Evolutionary conservation across 257 asterid genomes (phyloP).

Genomic region (Plantago ovata): DNA sequence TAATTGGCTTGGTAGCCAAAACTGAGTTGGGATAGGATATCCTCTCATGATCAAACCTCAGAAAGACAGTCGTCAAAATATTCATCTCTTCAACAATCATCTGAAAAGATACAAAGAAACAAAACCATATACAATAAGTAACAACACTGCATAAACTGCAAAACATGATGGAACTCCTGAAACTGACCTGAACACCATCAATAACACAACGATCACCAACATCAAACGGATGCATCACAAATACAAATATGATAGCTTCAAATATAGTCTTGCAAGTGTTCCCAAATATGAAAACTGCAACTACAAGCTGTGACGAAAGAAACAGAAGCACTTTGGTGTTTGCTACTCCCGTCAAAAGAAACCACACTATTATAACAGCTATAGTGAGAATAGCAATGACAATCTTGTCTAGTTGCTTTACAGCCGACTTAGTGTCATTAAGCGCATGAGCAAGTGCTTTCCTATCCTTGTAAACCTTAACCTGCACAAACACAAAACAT

Average conservation of each 20-base stretch:
- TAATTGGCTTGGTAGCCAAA: slow-evolving; percentile 71
- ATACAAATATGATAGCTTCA: slow-evolving; percentile 76
- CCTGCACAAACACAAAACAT: slow-evolving; percentile 38
- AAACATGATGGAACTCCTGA: neutral
- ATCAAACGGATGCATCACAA: slow-evolving; percentile 89
- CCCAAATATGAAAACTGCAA: slow-evolving; percentile 77
- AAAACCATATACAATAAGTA: neutral
- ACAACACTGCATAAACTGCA: slow-evolving; percentile 7
- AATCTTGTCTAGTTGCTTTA: slow-evolving; percentile 62
- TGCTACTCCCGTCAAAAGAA: slow-evolving; percentile 69
- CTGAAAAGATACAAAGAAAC: slow-evolving; percentile 30
- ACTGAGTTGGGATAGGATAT: slow-evolving; percentile 76
- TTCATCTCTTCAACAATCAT: slow-evolving; percentile 92
- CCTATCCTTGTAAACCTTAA: slow-evolving; percentile 84
- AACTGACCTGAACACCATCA: slow-evolving; percentile 75
- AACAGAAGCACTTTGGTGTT: slow-evolving; percentile 69
- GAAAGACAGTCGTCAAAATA: slow-evolving; percentile 64
- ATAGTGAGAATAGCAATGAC: slow-evolving; percentile 46
- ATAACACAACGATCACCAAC: slow-evolving; percentile 86
- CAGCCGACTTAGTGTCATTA: slow-evolving; percentile 76
- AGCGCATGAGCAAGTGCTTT: slow-evolving; percentile 86
- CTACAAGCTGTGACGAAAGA: slow-evolving; percentile 76
- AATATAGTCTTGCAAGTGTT: slow-evolving; percentile 89
- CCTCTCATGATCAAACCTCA: slow-evolving; percentile 59
- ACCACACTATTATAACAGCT: slow-evolving; percentile 61